phyloP scores from a whole-genome alignment of 352 stramenopile species.

The Achlya hypogyna region DNA sequence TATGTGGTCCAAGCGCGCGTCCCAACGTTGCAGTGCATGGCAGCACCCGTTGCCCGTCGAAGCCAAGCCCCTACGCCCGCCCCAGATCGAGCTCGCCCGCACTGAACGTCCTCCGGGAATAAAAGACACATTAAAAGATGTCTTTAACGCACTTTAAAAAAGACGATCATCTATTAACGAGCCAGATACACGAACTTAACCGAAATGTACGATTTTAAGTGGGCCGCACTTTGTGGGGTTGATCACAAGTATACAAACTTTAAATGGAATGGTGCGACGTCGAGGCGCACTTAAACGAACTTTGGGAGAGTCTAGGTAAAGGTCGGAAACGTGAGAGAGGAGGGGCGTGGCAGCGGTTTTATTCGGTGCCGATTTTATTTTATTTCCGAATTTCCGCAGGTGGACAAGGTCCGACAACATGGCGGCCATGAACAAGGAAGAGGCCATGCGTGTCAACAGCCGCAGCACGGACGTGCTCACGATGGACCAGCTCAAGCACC shows the following conservation, averaged over 20 bases:
- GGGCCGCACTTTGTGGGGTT: neutral
- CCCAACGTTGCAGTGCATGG: neutral
- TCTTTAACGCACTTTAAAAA: neutral
- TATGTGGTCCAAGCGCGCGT: neutral
- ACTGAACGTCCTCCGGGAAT: no score
- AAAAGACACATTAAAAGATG: neutral
- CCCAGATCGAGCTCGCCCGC: no score
- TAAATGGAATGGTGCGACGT: no score
- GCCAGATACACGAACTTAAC: no score
- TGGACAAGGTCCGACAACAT: slow-evolving; percentile 28
- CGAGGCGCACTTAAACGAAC: neutral
- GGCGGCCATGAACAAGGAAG: slow-evolving; percentile 21
- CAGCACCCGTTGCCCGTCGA: neutral
- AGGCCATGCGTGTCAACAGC: slow-evolving; percentile 18
- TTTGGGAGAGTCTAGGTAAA: neutral
- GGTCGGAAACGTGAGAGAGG: neutral
- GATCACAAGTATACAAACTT: neutral
- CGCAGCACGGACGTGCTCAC: slow-evolving; percentile 77
- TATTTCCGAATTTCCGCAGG: slow-evolving; percentile 1
- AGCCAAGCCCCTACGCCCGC: no score
- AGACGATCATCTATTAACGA: neutral
- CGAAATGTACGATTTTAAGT: no score
- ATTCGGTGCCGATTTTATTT: no score
- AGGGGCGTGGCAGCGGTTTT: neutral
- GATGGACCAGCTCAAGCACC: slow-evolving; percentile 79